phyloP scores from a whole-genome alignment of 257 asterid genomes.

The Capsicum chinense region DNA sequence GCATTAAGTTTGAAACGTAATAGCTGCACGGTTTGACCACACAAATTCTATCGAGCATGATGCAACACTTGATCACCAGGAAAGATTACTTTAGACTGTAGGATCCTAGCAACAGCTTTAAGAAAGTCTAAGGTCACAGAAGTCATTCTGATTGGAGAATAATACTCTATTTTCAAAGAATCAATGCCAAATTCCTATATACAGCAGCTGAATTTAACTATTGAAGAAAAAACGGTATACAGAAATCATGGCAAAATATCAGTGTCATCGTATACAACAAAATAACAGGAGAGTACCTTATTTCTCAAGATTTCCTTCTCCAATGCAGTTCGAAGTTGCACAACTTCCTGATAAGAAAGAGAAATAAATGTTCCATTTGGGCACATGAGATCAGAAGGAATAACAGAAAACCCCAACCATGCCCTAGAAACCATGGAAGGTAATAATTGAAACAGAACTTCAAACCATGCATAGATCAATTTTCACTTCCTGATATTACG shows the following conservation, averaged over 20 bases:
- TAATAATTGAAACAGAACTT: neutral
- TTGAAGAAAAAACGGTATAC: neutral
- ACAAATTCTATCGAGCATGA: slow-evolving; percentile 2
- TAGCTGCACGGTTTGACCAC: neutral
- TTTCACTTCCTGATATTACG: slow-evolving; percentile 5
- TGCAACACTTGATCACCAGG: neutral
- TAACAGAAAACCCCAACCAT: slow-evolving; percentile 1
- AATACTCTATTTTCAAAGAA: neutral
- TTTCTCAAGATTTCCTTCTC: slow-evolving; percentile 68
- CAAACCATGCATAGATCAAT: neutral
- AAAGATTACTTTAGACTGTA: neutral
- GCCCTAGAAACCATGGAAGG: slow-evolving; percentile 28
- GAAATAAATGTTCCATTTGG: slow-evolving; percentile 27
- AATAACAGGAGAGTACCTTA: slow-evolving; percentile 57
- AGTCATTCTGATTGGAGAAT: neutral
- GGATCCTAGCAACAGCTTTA: slow-evolving; percentile 5
- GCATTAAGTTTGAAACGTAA: neutral
- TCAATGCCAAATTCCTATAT: neutral
- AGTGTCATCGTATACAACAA: slow-evolving; percentile 19
- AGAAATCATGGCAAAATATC: neutral
- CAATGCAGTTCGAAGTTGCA: slow-evolving; percentile 68
- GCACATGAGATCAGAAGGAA: slow-evolving; percentile 19
- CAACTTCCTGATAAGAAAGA: slow-evolving; percentile 71
- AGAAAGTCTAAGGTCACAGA: slow-evolving; percentile 4
- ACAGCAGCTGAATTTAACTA: neutral